These are phyloP conservation scores for Nyctanthes arbortristis DNA, from an alignment of 257 asterid species.

Conservation along the genomic window DNA sequence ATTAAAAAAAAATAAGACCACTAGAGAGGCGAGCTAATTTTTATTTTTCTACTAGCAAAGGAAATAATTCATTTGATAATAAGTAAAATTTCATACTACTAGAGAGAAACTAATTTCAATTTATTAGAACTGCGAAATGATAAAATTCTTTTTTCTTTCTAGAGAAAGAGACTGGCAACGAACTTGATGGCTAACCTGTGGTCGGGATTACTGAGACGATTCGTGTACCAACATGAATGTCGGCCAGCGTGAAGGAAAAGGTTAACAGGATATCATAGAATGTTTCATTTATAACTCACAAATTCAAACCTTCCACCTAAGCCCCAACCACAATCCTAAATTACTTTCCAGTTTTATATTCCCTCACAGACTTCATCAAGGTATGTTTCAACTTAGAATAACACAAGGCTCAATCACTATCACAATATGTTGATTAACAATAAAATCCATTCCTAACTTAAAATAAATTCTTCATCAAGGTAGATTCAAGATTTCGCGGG, in stretches of 20 bases:
- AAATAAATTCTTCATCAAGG: constrained; percentile 52
- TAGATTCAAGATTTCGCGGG: constrained; percentile 86
- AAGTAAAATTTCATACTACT: too few relatives aligned
- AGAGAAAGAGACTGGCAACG: too few relatives aligned
- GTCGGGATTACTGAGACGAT: not conserved
- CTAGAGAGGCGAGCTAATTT: too few relatives aligned
- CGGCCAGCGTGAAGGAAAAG: not conserved
- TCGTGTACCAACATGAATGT: not conserved
- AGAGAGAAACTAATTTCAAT: too few relatives aligned
- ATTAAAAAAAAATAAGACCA: too few relatives aligned
- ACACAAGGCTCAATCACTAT: constrained; percentile 4
- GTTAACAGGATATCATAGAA: not conserved
- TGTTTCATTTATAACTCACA: not conserved
- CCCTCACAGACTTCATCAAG: not conserved
- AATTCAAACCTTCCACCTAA: not conserved
- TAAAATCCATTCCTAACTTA: not conserved
- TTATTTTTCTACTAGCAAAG: too few relatives aligned
- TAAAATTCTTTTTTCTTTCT: too few relatives aligned
- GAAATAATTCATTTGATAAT: too few relatives aligned
- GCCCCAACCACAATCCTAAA: not conserved
- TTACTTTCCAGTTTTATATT: not conserved
- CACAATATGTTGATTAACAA: constrained; percentile 3
- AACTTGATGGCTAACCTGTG: not conserved
- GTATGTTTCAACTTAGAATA: not conserved
- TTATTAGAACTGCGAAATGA: too few relatives aligned